Evolutionary conservation across 2,329 filamentous ascomycete genomes (phyloP), one percentile per base, ranked within the genome.

Genomic region (Hysterium pulicare): DNA sequence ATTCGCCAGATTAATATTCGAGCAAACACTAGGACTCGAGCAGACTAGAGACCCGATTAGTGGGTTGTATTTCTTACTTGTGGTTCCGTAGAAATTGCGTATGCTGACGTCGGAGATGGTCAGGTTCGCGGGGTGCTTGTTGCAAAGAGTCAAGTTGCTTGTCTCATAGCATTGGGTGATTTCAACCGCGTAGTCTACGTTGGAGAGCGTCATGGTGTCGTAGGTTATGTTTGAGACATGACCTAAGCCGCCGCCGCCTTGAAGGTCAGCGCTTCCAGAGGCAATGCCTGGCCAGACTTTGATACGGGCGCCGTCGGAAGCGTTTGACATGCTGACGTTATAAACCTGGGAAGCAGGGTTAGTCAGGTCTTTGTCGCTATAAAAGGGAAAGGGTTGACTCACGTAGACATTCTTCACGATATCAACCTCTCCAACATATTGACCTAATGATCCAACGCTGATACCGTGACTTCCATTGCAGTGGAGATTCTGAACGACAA

Each of bases 401-500:
- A 84, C 76, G 52, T 82, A 79, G n/a, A 87, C 59, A 51, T 87
- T 81, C 62, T 85, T 74, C 2, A 87, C 82, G 34, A 86, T 81
- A 48, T 87, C 84, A 13, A 77, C 76, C 48, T 81, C 75, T 17
- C 72, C 75, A 13, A 68, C 55, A 56, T 87, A 87, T 62, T 87
- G 83, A 17, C 84, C 84, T 0, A 87, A 69, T 0, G 81, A 85
- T 6, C 84, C 84, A n/a, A 87, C 82, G 8, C 78, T 82, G 50
- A 87, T 86, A 30, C 84, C 84, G 55, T 87, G 84, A 3, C 81
- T 85, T 24, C 83, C 82, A 54, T 83, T 83, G 66, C 84, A 87
- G 45, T 71, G 67, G 3, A 87, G 67, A 47, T 82, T 81, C 55
- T 86, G 81, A 5, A 86, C 74, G 3, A 86, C 60, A 3, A 86